Conservation (phyloP, 179 eudicot genomes). For the Pouteria campechiana region DNA sequence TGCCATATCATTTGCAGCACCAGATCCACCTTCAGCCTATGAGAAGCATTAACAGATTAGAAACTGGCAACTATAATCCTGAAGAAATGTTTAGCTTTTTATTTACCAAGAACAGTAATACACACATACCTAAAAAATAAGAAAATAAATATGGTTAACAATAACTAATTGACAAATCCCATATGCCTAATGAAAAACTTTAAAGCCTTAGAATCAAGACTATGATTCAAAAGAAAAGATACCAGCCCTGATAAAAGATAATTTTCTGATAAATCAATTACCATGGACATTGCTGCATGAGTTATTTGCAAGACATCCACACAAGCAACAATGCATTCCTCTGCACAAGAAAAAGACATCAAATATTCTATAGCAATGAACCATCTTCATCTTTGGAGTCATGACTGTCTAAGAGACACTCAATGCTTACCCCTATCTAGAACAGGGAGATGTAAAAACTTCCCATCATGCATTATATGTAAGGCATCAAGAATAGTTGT, state of each 20-base stretch:
- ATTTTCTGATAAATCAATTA: constrained; percentile 11
- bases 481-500: constrained; percentile 88
- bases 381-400: constrained; percentile 4
- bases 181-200: too few relatives aligned
- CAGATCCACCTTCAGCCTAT: constrained; percentile 84
- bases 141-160: too few relatives aligned
- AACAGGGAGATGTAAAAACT: constrained; percentile 91
- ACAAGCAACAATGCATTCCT: constrained; percentile 63
- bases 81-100: too few relatives aligned
- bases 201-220: neutral
- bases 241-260: neutral
- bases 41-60: constrained; percentile 3
- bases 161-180: too few relatives aligned
- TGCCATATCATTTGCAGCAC: constrained; percentile 70
- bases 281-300: constrained; percentile 95
- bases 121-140: too few relatives aligned
- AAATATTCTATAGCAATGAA: constrained; percentile 1
- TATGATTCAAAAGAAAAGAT: neutral
- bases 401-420: too few relatives aligned
- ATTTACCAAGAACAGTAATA: too few relatives aligned
- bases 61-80: too few relatives aligned
- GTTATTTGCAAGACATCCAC: constrained; percentile 91
- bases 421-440: constrained; percentile 59
- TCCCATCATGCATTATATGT: constrained; percentile 93
- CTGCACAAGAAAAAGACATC: constrained; percentile 29